phyloP scores from a whole-genome alignment of 345 rosid species.

The Eutrema yunnanense region DNA sequence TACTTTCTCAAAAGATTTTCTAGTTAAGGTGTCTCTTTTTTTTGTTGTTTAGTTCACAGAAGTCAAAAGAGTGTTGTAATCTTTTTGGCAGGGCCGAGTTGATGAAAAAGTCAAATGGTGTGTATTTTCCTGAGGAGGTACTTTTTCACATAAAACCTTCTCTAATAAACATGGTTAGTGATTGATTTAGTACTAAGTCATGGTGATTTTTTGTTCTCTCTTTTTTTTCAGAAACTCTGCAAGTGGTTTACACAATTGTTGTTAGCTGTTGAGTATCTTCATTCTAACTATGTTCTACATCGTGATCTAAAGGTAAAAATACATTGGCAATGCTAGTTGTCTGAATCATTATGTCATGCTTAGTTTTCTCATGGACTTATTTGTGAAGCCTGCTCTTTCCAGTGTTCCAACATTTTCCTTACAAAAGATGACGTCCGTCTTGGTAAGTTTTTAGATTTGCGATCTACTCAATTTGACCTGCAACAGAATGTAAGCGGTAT shows the following conservation, averaged over 20 bases:
- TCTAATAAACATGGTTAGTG: background rate
- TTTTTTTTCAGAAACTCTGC: slow-evolving; percentile 70
- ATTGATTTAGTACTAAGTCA: background rate
- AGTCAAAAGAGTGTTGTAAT: background rate
- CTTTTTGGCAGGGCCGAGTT: slow-evolving; percentile 68
- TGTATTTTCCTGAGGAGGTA: slow-evolving; percentile 86
- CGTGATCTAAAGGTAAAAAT: slow-evolving; percentile 82
- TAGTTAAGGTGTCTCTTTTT: background rate
- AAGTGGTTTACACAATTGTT: slow-evolving; percentile 93
- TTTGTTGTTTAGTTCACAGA: slow-evolving; percentile 8
- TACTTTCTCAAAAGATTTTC: background rate
- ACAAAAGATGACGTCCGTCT: slow-evolving; percentile 94
- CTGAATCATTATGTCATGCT: slow-evolving; percentile 5
- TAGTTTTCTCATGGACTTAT: slow-evolving; percentile 29
- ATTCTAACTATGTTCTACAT: slow-evolving; percentile 92
- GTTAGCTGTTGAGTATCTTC: slow-evolving; percentile 91
- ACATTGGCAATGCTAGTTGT: slow-evolving; percentile 2
- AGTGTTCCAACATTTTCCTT: slow-evolving; percentile 98
- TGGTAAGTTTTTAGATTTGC: slow-evolving; percentile 44
- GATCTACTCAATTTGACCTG: background rate
- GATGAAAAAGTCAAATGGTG: slow-evolving; percentile 91
- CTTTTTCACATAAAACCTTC: background rate
- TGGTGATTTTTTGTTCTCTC: background rate
- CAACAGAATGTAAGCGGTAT: background rate
- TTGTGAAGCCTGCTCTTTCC: slow-evolving; percentile 20